Base-by-base conservation (phyloP, 2,329 filamentous ascomycete species). In the Metarhizium album region DNA sequence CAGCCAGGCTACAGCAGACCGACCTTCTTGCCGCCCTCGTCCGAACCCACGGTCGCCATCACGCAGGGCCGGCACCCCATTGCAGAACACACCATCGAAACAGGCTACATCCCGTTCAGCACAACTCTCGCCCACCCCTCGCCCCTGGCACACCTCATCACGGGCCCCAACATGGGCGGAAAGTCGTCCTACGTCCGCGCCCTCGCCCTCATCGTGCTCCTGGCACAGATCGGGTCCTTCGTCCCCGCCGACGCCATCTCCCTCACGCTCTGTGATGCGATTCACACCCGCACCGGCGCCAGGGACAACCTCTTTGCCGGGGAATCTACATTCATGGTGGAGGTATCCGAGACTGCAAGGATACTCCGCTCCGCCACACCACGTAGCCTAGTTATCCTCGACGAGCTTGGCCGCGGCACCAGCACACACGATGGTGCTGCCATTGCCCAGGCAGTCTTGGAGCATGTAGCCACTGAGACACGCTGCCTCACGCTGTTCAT, bases 151-250 rank as follows among this genome's bases (percentile, higher is more conserved):
- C 80, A 96, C 58, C 83, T 97, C 51, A 84, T 98, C 60, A 98
- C 93, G 0, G 93, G 93, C 0, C 93, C 93, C 29, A 98, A 98
- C 71, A 98, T 98, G 93, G 93, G 93, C 60, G 93, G 93, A 51
- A 98, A 98, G 65, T 95, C 89, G n/a, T 93, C 86, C 52, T 98
- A 95, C 66, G 91, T 98, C 22, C 88, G 93, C 49, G 87, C 90
- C 57, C 83, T 95, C 43, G 91, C 93, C 9, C 80, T 98, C 6
- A 89, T 97, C 55, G 80, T 86, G 46, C 90, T 98, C 60, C 90
- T 98, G 73, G 90, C 89, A 7, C 93, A 98, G 64, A 86, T 96
- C 56, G 93, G 93, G 47, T 94, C 87, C 37, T 98, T 90, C 66
- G 90, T 98, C 1, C 93, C 93, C 2, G 91, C 91, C 22, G 74